These are phyloP conservation scores for Corylus heterophylla DNA, from an alignment of 306 rosid genomes.

Conservation along the genomic window DNA sequence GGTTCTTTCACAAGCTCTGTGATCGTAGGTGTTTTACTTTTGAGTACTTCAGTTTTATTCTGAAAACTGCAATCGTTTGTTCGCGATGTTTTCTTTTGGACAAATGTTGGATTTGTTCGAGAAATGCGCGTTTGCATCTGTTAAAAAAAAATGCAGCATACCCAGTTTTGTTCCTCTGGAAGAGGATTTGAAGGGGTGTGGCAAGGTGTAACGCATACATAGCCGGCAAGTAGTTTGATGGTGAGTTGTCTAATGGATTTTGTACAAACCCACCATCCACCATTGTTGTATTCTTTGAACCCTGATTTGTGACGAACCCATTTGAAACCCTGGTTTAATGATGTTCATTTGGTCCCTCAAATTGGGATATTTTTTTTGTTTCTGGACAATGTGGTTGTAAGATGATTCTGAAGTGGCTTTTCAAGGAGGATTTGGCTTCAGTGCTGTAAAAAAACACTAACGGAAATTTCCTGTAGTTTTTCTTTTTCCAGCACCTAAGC, in stretches of 20 bases:
- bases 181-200: constrained; percentile 46
- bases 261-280: constrained; percentile 45
- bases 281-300: constrained; percentile 43
- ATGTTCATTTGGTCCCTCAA: constrained; percentile 5
- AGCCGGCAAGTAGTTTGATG: constrained; percentile 35
- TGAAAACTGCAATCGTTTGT: constrained; percentile 31
- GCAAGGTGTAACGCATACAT: constrained; percentile 40
- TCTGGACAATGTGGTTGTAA: background rate
- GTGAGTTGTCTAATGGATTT: constrained; percentile 39
- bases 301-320: constrained; percentile 9
- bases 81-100: constrained; percentile 10
- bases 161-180: constrained; percentile 58
- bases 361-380: background rate
- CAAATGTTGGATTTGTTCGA: constrained; percentile 29
- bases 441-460: no score
- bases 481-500: no score
- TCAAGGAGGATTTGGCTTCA: no score
- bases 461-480: no score
- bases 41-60: constrained; percentile 47
- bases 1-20: constrained; percentile 49
- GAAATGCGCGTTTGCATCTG: constrained; percentile 24
- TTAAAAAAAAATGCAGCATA: constrained; percentile 40
- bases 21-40: constrained; percentile 41
- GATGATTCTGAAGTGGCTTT: no score
- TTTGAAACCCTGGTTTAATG: constrained; percentile 30